phyloP scores from a whole-genome alignment of 116 monocot species.

The Posidonia oceanica region DNA sequence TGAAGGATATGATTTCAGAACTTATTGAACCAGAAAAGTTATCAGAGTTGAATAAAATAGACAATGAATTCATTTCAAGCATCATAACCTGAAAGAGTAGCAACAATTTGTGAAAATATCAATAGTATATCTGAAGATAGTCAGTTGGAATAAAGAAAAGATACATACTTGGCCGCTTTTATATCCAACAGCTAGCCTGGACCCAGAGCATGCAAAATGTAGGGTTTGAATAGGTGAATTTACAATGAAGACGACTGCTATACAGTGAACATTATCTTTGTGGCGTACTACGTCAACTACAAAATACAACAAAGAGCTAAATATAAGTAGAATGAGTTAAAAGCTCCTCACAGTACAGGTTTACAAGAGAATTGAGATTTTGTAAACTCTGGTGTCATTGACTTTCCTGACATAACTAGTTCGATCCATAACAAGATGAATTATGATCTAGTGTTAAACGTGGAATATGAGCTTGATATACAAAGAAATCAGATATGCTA shows the following conservation, averaged over 20 bases:
- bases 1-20: slow-evolving; percentile 48
- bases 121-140: neutral
- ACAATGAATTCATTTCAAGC: slow-evolving; percentile 49
- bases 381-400: too few species aligned
- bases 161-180: slow-evolving; percentile 66
- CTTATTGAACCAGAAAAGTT: slow-evolving; percentile 25
- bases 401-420: too few species aligned
- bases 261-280: slow-evolving; percentile 2
- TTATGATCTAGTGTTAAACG: too few species aligned
- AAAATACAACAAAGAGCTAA: slow-evolving; percentile 1
- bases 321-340: neutral
- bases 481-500: too few species aligned
- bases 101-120: slow-evolving; percentile 13
- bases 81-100: slow-evolving; percentile 45
- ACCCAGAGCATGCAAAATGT: slow-evolving; percentile 42
- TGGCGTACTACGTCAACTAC: slow-evolving; percentile 8
- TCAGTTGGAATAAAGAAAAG: neutral
- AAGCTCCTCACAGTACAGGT: too few species aligned
- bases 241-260: slow-evolving; percentile 38
- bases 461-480: too few species aligned
- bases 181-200: slow-evolving; percentile 59
- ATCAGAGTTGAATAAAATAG: slow-evolving; percentile 43
- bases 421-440: too few species aligned
- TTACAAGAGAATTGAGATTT: too few species aligned
- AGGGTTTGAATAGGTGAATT: slow-evolving; percentile 47